Percentiles rank a stretch among this genome's conserved stretches.
phyloP scores from a whole-genome alignment of 495 filamentous ascomycete genomes.

The Hapsidospora chrysogenum region DNA sequence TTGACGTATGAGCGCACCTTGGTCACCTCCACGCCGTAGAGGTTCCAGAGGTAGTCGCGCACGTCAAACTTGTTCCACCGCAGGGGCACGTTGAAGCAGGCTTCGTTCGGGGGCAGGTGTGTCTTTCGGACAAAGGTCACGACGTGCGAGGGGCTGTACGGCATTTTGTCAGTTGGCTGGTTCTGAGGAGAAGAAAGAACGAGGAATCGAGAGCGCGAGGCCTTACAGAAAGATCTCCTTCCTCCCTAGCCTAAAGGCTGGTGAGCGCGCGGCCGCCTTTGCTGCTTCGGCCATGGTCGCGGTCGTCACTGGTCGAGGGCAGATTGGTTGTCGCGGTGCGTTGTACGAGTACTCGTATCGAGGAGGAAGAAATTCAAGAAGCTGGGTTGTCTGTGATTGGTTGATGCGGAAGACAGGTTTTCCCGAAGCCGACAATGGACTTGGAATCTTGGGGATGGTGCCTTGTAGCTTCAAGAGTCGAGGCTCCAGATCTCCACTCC shows the following conservation, averaged over 20 bases:
- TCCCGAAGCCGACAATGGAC: too few species aligned
- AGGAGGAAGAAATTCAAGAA: background rate
- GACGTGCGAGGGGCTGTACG: slow-evolving; percentile 54
- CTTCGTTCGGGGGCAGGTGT: slow-evolving; percentile 53
- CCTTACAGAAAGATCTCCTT: slow-evolving; percentile 59
- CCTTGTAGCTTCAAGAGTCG: too few species aligned
- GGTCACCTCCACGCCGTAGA: slow-evolving; percentile 51
- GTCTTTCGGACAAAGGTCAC: slow-evolving; percentile 50
- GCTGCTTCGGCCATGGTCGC: slow-evolving; percentile 3
- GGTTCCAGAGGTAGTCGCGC: slow-evolving; percentile 70
- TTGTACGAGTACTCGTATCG: background rate
- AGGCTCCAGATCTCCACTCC: too few species aligned
- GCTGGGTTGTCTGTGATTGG: too few species aligned
- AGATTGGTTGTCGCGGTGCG: too few species aligned
- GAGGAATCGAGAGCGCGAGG: background rate
- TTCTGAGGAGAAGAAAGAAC: background rate
- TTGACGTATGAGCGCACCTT: slow-evolving; percentile 65
- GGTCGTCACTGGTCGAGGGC: background rate
- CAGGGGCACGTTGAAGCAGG: slow-evolving; percentile 72
- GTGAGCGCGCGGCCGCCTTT: slow-evolving; percentile 1
- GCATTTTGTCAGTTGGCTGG: background rate
- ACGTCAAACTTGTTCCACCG: slow-evolving; percentile 83
- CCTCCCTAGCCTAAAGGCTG: slow-evolving; percentile 20
- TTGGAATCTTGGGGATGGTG: too few species aligned
- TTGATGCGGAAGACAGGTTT: too few species aligned